Base-by-base conservation (phyloP, 768 basidiomycete species). In the Crepidotus variabilis region DNA sequence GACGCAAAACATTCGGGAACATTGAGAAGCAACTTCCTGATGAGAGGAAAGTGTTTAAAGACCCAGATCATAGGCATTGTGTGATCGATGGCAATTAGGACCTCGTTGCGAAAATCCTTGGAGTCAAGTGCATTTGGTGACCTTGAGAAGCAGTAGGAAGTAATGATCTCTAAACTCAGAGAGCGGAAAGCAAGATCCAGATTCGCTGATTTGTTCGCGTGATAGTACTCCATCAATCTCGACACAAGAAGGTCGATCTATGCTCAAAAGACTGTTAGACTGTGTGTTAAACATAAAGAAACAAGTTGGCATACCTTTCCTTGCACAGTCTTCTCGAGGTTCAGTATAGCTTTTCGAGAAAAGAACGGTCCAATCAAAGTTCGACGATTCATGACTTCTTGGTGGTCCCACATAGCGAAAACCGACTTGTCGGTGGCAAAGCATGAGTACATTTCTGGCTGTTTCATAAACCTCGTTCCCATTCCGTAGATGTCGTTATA, bases 401-500 rank as follows among this genome's bases (percentile, higher is more conserved):
- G 66, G 46, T 67, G 67, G 52, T 74, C 69, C 32, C 65, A 64
- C 63, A 70, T 64, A 6, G 71, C 68, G 51, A 76, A 72, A 5
- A 74, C 74, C 20, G 74, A 74, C 5, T 63, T 59, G 55, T 73
- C 70, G 9, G 70, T 70, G 16, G 71, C 69, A 56, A 77, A 76
- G 45, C 71, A 73, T 9, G 62, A 61, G 47, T 77, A 77, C 60
- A 77, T 63, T 14, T 63, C 61, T 0, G 63, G 59, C 23, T 75
- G 69, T 54, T 77, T 77, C 8, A 67, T 65, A 58, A 74, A 72
- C 51, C 68, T 67, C 3, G 67, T 65, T 8, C 70, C 70, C 61
- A 70, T 70, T 18, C 71, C 70, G 60, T 78, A 77, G 20, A 78
- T 76, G 16, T 76, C 76, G 24, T 65, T 64, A 55, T 75, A 76